phyloP scores from a whole-genome alignment of 768 basidiomycete species.

The Steccherinum ochraceum region DNA sequence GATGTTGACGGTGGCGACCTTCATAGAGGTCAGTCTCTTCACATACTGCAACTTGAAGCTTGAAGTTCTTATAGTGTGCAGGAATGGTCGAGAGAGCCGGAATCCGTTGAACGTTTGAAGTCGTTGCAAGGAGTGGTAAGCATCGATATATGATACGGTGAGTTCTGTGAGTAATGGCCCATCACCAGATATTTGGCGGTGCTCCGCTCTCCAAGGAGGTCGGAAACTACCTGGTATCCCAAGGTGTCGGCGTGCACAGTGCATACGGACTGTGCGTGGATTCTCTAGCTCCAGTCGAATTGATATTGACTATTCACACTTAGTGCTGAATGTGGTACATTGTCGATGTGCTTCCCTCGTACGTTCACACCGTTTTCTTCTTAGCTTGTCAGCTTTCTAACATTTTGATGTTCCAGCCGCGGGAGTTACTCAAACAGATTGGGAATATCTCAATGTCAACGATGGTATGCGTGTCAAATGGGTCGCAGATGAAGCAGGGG shows the following conservation, averaged over 20 bases:
- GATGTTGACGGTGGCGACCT: constrained; percentile 21
- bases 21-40: constrained; percentile 16
- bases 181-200: constrained; percentile 10
- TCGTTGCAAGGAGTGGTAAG: constrained; percentile 1
- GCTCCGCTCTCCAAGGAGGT: constrained; percentile 10
- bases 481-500: no score
- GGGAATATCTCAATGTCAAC: constrained; percentile 7
- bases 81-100: constrained; percentile 20
- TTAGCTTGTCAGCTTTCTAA: no score
- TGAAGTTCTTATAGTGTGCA: constrained; percentile 5
- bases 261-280: constrained; percentile 1
- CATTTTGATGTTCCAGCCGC: no score
- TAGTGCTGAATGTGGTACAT: constrained; percentile 1
- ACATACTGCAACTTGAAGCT: no score
- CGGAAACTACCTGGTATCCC: constrained; percentile 7
- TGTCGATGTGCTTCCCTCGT: neutral
- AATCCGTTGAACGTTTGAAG: constrained; percentile 8
- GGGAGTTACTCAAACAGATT: constrained; percentile 3
- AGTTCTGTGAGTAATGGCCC: neutral
- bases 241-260: constrained; percentile 6
- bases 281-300: neutral
- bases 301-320: neutral
- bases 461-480: no score
- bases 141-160: neutral
- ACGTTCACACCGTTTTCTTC: neutral